phyloP scores from a whole-genome alignment of 2,329 filamentous ascomycete species.

The Penicillium polonicum region DNA sequence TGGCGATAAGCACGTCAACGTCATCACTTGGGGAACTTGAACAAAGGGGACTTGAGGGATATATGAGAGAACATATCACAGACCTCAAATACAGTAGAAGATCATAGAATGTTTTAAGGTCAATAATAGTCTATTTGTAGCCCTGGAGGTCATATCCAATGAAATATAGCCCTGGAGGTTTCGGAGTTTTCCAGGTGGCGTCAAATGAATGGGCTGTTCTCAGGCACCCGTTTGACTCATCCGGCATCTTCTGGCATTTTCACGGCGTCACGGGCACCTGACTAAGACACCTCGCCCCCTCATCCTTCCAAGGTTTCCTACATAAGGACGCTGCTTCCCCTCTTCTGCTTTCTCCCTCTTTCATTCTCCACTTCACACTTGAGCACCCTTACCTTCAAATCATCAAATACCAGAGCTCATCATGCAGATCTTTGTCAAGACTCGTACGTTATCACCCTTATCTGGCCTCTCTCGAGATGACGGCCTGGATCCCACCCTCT shows the following conservation, averaged over 20 bases:
- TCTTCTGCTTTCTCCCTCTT: constrained; percentile 23
- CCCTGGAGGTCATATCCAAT: background rate
- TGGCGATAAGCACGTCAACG: constrained; percentile 26
- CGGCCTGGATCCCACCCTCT: constrained; percentile 5
- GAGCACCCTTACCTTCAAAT: constrained; percentile 13
- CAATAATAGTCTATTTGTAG: constrained; percentile 1
- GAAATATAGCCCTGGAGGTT: background rate
- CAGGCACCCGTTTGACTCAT: constrained; percentile 28
- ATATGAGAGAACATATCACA: background rate
- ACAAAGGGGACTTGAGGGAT: background rate
- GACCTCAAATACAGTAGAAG: background rate
- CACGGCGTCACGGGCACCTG: constrained; percentile 16
- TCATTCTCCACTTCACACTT: constrained; percentile 14
- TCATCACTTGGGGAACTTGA: constrained; percentile 15
- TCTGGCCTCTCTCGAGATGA: background rate
- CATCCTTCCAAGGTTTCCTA: constrained; percentile 21
- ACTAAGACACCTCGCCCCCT: constrained; percentile 32
- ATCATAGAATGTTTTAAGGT: background rate
- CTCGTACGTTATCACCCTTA: constrained; percentile 61
- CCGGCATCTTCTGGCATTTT: constrained; percentile 17
- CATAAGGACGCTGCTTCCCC: constrained; percentile 32
- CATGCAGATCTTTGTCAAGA: constrained; percentile 99
- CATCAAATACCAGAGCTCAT: constrained; percentile 35
- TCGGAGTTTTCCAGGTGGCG: constrained; percentile 17
- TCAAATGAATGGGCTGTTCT: constrained; percentile 16